Evolutionary conservation across 352 stramenopile genomes (phyloP), one percentile per base, ranked within the genome.

Genomic region (Pythium rishiriense): DNA sequence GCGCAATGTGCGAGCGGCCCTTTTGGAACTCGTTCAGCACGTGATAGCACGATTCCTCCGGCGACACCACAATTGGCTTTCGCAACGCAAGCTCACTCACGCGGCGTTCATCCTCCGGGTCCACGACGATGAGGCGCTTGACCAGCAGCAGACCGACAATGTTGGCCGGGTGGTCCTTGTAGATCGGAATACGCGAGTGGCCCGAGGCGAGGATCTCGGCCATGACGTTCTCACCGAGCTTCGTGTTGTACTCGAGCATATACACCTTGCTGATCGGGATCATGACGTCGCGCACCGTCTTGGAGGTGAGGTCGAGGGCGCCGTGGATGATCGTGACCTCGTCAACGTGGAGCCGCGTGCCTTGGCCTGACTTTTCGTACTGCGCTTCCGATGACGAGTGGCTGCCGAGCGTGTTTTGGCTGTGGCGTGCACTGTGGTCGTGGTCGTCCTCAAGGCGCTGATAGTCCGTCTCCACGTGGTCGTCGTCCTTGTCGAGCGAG

Each of bases 11-110:
- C 19, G 79, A 93, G 12, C 80, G 71, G 19, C 88, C 91, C 51
- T 91, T 91, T 71, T 98, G 91, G 58, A 97, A 98, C 55, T 95
- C 75, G 64, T 97, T 97, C 31, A 98, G 72, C 1, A 98, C 69
- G 33, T 90, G 79, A 24, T 97, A 92, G 31, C 97, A 90, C 50
- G 83, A 90, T 25, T 84, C 85, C 7, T 82, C 76, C 1, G 91
- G 90, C 25, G 76, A 78, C 39, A 97, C 78, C 49, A 96, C 91
- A 47, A 96, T 80, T 10, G 93, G 89, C 28, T 83, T 78, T 22
- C 82, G 74, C 24, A 98, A 69, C 33, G 73, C 71, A 58, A 90
- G 62, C 45, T 91, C 82, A 17, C 72, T 51, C 24, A 96, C 79
- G 35, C 73, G 73, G n/a, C 84, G 79, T 42, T 79, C 73, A 42